Percentiles rank a stretch among this genome's conserved stretches.
Conservation (phyloP, 345 rosid genomes). For the Luvunga scandens region DNA sequence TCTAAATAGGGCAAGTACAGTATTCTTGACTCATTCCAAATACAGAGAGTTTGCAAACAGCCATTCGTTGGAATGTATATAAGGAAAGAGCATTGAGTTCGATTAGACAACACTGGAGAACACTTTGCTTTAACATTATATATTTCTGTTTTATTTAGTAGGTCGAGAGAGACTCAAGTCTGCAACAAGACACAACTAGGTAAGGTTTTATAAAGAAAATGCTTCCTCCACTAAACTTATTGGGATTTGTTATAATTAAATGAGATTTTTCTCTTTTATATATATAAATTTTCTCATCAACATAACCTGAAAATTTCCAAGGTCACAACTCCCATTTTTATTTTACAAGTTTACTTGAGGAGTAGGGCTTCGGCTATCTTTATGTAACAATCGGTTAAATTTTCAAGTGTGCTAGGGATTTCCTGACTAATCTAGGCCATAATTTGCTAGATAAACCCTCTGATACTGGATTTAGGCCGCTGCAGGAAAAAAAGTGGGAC, state of each 20-base stretch:
- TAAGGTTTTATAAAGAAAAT: slow-evolving; percentile 19
- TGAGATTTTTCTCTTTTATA: not conserved
- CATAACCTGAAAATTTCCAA: not conserved
- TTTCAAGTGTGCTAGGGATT: no score
- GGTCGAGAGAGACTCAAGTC: slow-evolving; percentile 5
- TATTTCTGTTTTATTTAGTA: slow-evolving; percentile 8
- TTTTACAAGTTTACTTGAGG: not conserved
- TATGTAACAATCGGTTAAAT: no score
- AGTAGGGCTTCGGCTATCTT: no score
- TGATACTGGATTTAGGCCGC: no score
- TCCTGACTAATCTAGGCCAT: no score
- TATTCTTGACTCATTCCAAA: not conserved
- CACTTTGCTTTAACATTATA: slow-evolving; percentile 12
- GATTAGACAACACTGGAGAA: slow-evolving; percentile 36
- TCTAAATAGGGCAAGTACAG: slow-evolving; percentile 27
- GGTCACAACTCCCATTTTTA: not conserved
- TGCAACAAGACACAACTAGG: not conserved
- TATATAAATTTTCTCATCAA: not conserved
- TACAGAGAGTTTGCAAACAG: slow-evolving; percentile 14
- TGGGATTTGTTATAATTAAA: slow-evolving; percentile 6
- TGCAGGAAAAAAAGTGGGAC: no score
- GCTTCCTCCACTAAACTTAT: slow-evolving; percentile 36
- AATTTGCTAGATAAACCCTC: no score
- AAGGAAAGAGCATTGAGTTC: slow-evolving; percentile 20
- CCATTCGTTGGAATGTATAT: slow-evolving; percentile 20